Evolutionary conservation across 129 eudicot genomes (phyloP).

Genomic region (Tanacetum coccineum): DNA sequence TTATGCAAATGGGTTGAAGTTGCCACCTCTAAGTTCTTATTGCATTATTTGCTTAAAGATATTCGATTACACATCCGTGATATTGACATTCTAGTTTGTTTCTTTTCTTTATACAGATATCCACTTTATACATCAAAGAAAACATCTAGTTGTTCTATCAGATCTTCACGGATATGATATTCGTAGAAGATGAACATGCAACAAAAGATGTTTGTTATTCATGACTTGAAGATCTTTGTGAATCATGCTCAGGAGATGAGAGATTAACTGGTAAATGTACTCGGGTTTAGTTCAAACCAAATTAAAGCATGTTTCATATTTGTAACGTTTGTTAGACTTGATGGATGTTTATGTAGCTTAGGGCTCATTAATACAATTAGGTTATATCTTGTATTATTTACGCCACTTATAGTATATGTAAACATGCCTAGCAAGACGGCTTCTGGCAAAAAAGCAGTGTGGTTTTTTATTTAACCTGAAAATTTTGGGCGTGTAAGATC

Average conservation of each 20-base stretch:
- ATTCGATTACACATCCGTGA: too few species aligned
- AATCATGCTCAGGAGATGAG: background rate
- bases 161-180: background rate
- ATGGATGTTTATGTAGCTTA: slow-evolving; percentile 1
- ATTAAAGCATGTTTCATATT: background rate
- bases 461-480: background rate
- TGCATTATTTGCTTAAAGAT: too few species aligned
- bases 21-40: background rate
- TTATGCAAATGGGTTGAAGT: background rate
- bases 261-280: background rate
- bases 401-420: background rate
- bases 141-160: background rate
- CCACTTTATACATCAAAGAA: background rate
- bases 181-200: background rate
- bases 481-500: too few species aligned
- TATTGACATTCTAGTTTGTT: background rate
- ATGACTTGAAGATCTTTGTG: slow-evolving; percentile 5
- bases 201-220: background rate
- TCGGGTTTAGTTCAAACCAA: background rate
- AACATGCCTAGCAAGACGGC: background rate
- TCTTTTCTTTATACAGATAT: slow-evolving; percentile 2
- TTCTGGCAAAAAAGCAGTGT: background rate
- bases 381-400: background rate
- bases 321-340: background rate
- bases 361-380: background rate